Evolutionary conservation across 2,329 filamentous ascomycete genomes (phyloP).

Genomic region (Cylindrodendrum hubeiense): DNA sequence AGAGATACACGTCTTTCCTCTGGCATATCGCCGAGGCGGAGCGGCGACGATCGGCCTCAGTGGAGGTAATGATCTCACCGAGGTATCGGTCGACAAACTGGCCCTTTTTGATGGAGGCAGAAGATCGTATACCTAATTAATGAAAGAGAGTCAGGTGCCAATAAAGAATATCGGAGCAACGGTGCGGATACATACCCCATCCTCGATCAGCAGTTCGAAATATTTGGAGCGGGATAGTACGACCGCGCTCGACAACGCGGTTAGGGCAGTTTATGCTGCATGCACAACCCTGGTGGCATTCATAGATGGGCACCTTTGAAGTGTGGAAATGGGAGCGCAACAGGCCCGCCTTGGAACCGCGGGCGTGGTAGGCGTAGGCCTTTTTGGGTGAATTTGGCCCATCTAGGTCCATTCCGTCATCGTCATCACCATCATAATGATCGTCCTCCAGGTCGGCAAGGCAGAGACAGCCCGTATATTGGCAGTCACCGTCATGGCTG

Average conservation of each 20-base stretch:
- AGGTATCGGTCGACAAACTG: constrained; percentile 87
- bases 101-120: constrained; percentile 73
- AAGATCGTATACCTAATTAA: constrained; percentile 70
- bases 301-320: constrained; percentile 77
- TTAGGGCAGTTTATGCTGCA: constrained; percentile 78
- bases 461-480: constrained; percentile 76
- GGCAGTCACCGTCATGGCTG: constrained; percentile 70
- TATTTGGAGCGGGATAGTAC: constrained; percentile 78
- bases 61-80: constrained; percentile 75
- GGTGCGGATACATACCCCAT: constrained; percentile 69
- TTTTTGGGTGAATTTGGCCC: constrained; percentile 45
- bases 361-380: constrained; percentile 74
- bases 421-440: constrained; percentile 61
- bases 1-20: constrained; percentile 83
- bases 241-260: constrained; percentile 80
- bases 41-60: constrained; percentile 76
- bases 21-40: constrained; percentile 64
- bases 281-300: constrained; percentile 79
- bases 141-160: background rate
- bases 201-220: constrained; percentile 80
- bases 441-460: constrained; percentile 71
- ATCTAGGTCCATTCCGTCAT: constrained; percentile 40
- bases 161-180: no score
- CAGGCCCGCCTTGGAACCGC: constrained; percentile 64
- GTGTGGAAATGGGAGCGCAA: constrained; percentile 65